Conservation (phyloP, 169 alveolate genomes). For the Babesia caballi region DNA sequence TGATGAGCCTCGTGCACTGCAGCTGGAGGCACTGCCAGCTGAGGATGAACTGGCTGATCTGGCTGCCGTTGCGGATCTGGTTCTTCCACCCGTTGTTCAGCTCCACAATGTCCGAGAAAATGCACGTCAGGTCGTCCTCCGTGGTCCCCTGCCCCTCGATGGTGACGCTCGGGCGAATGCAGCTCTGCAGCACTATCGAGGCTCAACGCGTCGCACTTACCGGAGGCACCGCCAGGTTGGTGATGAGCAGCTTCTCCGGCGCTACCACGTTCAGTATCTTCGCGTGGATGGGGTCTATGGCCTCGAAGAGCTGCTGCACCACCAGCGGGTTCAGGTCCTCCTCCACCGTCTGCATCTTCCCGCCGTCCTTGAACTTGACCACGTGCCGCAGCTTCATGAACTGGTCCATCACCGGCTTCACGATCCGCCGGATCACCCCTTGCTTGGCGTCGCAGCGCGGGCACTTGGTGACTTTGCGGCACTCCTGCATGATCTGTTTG, state of each 20-base stretch:
- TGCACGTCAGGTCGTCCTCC: conserved; percentile 94
- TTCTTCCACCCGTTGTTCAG: conserved; percentile 77
- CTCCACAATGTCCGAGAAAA: conserved; percentile 86
- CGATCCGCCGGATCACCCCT: conserved; percentile 80
- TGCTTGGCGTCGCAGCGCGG: conserved; percentile 82
- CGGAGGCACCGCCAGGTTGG: conserved; percentile 95
- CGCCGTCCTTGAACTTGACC: conserved; percentile 73
- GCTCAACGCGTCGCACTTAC: conserved; percentile 32
- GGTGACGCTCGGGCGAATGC: conserved; percentile 95
- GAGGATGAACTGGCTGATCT: conserved; percentile 81
- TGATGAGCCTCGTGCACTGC: conserved; percentile 86
- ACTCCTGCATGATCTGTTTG: conserved; percentile 78
- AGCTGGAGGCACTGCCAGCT: conserved; percentile 87
- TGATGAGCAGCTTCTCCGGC: conserved; percentile 90
- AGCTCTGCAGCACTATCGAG: conserved; percentile 37
- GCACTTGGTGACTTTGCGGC: conserved; percentile 80
- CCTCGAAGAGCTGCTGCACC: conserved; percentile 85
- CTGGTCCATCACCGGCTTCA: conserved; percentile 84
- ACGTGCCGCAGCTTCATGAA: conserved; percentile 84
- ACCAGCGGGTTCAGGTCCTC: conserved; percentile 90
- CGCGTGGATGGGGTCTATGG: conserved; percentile 88
- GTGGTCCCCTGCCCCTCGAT: conserved; percentile 88
- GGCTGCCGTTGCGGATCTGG: conserved; percentile 83
- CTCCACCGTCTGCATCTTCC: conserved; percentile 72
- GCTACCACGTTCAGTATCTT: conserved; percentile 87